A percentile compares a stretch with the other conserved stretches of the same genome.
Evolutionary conservation across 2,329 filamentous ascomycete genomes (phyloP).

Genomic region (Talaromyces amestolkiae): DNA sequence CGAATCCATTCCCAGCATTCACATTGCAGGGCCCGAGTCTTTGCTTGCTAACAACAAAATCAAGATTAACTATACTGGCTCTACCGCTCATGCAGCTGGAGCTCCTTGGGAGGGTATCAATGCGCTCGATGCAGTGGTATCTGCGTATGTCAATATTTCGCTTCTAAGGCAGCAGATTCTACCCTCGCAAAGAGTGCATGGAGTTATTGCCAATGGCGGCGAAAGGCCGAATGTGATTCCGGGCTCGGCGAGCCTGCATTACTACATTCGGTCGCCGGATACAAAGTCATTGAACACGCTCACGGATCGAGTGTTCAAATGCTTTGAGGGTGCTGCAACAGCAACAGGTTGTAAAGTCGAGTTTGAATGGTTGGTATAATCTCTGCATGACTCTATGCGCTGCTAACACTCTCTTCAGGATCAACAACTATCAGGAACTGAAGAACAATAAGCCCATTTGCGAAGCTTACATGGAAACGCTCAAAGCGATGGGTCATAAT

Average conservation of each 20-base stretch:
- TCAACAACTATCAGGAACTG: conserved; percentile 30
- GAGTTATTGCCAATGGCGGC: conserved; percentile 55
- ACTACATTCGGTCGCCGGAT: conserved; percentile 47
- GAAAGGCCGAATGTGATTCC: conserved; percentile 58
- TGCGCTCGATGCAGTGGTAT: conserved; percentile 58
- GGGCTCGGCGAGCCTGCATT: conserved; percentile 48
- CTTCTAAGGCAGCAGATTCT: conserved; percentile 57
- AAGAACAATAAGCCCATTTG: conserved; percentile 32
- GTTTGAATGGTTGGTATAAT: conserved; percentile 29
- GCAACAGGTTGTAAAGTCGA: conserved; percentile 36
- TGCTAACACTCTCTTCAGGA: conserved; percentile 22
- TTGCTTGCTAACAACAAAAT: conserved; percentile 21
- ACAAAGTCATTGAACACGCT: conserved; percentile 40
- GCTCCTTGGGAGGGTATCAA: conserved; percentile 60
- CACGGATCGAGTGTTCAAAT: conserved; percentile 31
- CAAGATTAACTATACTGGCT: conserved; percentile 45
- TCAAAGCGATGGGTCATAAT: conserved; percentile 31
- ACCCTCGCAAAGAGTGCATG: conserved; percentile 53
- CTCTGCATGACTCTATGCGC: conserved; percentile 15
- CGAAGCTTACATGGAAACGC: conserved; percentile 30
- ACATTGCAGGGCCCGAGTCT: conserved; percentile 16
- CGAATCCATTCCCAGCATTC: conserved; percentile 16
- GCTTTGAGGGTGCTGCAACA: conserved; percentile 37
- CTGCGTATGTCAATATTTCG: conserved; percentile 47
- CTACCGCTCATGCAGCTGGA: conserved; percentile 56